A percentile compares a stretch with the other conserved stretches of the same genome.
These are phyloP conservation scores for Aspergillaceae sp. DNA, from an alignment of 2,329 filamentous ascomycete genomes.

Conservation along the genomic window DNA sequence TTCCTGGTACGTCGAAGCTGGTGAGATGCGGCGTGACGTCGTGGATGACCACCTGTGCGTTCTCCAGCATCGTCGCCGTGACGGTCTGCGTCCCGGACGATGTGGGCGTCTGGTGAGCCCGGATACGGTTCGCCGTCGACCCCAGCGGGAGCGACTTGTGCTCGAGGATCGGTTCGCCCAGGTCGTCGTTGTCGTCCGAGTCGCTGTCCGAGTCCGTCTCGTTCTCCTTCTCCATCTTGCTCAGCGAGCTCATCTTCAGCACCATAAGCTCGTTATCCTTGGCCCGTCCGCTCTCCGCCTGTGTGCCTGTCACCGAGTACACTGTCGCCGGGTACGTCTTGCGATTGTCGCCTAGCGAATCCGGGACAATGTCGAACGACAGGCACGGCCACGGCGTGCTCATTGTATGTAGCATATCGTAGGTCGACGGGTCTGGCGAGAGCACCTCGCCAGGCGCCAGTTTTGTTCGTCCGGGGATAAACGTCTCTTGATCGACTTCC, in stretches of 20 bases:
- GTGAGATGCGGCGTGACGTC: constrained; percentile 83
- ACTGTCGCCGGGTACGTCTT: constrained; percentile 92
- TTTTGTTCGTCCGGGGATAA: constrained; percentile 90
- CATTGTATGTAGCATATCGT: constrained; percentile 93
- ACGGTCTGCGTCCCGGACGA: constrained; percentile 60
- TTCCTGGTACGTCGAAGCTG: constrained; percentile 84
- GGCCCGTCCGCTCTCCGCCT: constrained; percentile 65
- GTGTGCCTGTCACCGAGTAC: constrained; percentile 90
- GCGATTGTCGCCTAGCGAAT: constrained; percentile 77
- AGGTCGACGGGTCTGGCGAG: constrained; percentile 84
- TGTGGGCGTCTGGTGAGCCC: constrained; percentile 69
- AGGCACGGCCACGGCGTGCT: constrained; percentile 95
- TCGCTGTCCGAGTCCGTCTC: constrained; percentile 64
- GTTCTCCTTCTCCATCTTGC: constrained; percentile 68
- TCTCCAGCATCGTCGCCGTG: constrained; percentile 88
- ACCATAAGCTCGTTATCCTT: constrained; percentile 92
- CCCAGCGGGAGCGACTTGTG: constrained; percentile 77
- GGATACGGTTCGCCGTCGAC: constrained; percentile 89
- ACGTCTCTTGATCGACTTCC: constrained; percentile 89
- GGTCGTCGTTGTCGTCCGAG: constrained; percentile 61
- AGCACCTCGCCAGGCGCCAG: constrained; percentile 85
- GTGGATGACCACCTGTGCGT: constrained; percentile 80
- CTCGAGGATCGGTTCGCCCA: constrained; percentile 82
- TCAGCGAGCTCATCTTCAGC: constrained; percentile 89
- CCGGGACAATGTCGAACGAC: constrained; percentile 85